Evolutionary conservation across 768 basidiomycete genomes (phyloP).

Genomic region (Boletus sensibilis): DNA sequence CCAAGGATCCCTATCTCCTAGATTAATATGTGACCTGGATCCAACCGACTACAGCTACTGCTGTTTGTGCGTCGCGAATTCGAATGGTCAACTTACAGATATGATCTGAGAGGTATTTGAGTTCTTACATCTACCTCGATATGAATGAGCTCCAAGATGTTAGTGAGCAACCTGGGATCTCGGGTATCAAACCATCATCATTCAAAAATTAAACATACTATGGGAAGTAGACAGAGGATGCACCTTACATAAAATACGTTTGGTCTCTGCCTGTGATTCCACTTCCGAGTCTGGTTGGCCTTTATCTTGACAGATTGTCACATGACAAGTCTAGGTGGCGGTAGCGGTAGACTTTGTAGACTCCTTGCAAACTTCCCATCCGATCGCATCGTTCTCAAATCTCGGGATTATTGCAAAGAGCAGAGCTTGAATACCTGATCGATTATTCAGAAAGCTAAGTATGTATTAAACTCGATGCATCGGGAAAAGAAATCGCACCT

Average conservation of each 20-base stretch:
- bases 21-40: neutral
- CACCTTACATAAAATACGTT: no score
- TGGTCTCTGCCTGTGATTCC: neutral
- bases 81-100: neutral
- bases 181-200: neutral
- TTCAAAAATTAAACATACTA: neutral
- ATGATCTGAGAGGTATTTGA: neutral
- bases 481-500: no score
- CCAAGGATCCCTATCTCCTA: conserved; percentile 14
- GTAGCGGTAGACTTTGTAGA: no score
- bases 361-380: no score
- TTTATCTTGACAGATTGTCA: neutral
- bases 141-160: neutral
- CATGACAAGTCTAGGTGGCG: neutral
- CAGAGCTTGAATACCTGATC: neutral
- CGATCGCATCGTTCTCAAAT: neutral
- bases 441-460: neutral
- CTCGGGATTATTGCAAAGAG: neutral
- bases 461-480: neutral
- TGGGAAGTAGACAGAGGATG: neutral
- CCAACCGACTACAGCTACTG: neutral
- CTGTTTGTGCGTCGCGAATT: neutral
- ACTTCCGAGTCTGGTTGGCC: neutral
- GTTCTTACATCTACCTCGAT: neutral
- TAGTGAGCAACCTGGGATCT: neutral